A percentile compares a stretch with the other conserved stretches of the same genome.
Evolutionary conservation across 805 yeast species (phyloP).

Genomic region (Hanseniaspora thailandica): DNA sequence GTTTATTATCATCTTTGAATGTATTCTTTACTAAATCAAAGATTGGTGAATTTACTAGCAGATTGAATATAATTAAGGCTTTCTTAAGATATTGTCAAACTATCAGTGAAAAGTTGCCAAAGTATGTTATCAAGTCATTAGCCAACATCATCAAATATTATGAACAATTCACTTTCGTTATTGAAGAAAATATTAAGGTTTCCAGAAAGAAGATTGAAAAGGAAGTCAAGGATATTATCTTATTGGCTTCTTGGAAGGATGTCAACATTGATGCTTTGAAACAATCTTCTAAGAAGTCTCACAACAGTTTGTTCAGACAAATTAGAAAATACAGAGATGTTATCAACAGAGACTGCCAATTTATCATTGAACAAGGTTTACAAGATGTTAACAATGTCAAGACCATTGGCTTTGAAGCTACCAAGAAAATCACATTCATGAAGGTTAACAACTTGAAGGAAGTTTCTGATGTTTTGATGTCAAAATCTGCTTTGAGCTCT

Average conservation of each 20-base stretch:
- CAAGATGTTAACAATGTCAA: conserved; percentile 15
- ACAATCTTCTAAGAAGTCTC: conserved; percentile 87
- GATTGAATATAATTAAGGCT: conserved; percentile 52
- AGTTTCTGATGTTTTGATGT: conserved; percentile 22
- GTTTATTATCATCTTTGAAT: conserved; percentile 49
- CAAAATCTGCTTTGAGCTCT: conserved; percentile 34
- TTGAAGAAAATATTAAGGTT: conserved; percentile 36
- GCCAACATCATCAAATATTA: conserved; percentile 44
- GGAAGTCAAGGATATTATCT: conserved; percentile 70
- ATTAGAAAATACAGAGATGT: conserved; percentile 68
- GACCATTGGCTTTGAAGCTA: conserved; percentile 15
- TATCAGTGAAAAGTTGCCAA: conserved; percentile 42
- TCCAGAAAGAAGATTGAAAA: conserved; percentile 54
- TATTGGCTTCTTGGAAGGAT: conserved; percentile 94
- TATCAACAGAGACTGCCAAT: conserved; percentile 40
- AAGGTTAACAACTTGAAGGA: conserved; percentile 24
- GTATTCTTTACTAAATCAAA: conserved; percentile 65
- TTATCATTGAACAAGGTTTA: conserved; percentile 53
- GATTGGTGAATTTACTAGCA: conserved; percentile 55
- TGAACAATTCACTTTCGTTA: conserved; percentile 45
- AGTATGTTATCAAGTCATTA: conserved; percentile 22
- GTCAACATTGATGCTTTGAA: conserved; percentile 85
- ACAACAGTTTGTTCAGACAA: conserved; percentile 67
- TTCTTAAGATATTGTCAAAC: conserved; percentile 36
- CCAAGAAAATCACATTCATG: conserved; percentile 8